phyloP scores from a whole-genome alignment of 2,329 filamentous ascomycete genomes.

The Albophoma yamanashiensis region DNA sequence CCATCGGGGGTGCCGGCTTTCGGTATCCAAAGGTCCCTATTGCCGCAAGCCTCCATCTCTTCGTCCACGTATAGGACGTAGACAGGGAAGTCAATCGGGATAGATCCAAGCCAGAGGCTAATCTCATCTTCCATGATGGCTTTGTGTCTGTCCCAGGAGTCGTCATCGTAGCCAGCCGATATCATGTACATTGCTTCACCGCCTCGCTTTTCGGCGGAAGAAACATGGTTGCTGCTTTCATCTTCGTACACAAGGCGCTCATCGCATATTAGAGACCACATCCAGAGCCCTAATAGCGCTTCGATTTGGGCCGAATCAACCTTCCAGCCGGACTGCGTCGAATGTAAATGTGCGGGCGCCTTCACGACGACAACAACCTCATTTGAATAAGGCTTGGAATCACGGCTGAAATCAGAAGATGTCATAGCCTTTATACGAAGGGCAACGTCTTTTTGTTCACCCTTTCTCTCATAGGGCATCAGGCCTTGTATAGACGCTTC shows the following conservation, averaged over 20 bases:
- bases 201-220: neutral
- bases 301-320: conserved; percentile 8
- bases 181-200: conserved; percentile 2
- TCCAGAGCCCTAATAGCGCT: conserved; percentile 8
- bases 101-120: conserved; percentile 6
- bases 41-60: neutral
- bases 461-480: neutral
- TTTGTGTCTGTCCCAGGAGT: neutral
- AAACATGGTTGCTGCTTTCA: neutral
- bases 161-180: conserved; percentile 1
- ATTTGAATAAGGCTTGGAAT: neutral
- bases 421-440: neutral
- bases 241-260: neutral
- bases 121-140: conserved; percentile 3
- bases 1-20: neutral
- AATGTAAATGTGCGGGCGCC: neutral
- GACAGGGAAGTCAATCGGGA: neutral
- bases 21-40: neutral
- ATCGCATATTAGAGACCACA: conserved; percentile 6
- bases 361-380: neutral
- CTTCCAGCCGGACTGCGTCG: conserved; percentile 2
- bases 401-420: neutral
- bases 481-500: neutral
- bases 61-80: neutral
- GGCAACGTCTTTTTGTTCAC: neutral